Base-by-base conservation (phyloP, 1,284 basidiomycete species). In the Ustilago xerochloae region DNA sequence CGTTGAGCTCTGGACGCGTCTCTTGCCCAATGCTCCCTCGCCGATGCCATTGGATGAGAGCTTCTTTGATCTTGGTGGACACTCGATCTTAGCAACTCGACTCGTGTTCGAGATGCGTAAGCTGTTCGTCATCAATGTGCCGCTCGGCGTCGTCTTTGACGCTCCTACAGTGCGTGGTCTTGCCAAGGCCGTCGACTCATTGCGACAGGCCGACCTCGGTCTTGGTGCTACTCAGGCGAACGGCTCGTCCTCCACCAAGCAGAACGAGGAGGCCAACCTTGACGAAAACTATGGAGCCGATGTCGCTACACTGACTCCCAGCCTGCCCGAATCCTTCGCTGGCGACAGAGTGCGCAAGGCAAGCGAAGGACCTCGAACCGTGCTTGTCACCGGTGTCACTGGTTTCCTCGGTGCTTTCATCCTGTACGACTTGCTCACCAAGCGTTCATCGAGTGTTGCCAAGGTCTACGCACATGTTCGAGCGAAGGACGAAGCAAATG, bases 51-150 rank as follows among this genome's bases (percentile, higher is more conserved):
- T 92, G 10, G 92, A 98, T 84, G 97, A 99, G 82, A 93, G 90
- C 85, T 99, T 99, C 89, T 99, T 98, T 86, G 97, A 99, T 85
- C 88, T 99, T 29, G 97, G 97, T 36, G 97, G 97, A 2, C 97
- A 99, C 86, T 99, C 97, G 13, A 98, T 99, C 81, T 89, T 99
- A 24, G 97, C 96, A 0, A 99, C 96, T 4, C 90, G 96, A 29
- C 89, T 99, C 68, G 93, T 99, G 76, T 99, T 99, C 83, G 94
- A 97, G 85, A 91, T 99, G 66, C 91, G 97, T 83, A 97, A 96
- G 86, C 87, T 88, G 0, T 96, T 99, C 82, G 91, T 96, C 13
- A 89, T 97, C 41, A 91, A 95, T 65, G 93, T 93, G 3, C 96
- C 97, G 0, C 87, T 99, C 18, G 93, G 94, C 9, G 87, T 98